Evolutionary conservation across 2,329 filamentous ascomycete species (phyloP), one percentile per base, ranked within the genome.

Genomic region (Paecilomyces sp.): DNA sequence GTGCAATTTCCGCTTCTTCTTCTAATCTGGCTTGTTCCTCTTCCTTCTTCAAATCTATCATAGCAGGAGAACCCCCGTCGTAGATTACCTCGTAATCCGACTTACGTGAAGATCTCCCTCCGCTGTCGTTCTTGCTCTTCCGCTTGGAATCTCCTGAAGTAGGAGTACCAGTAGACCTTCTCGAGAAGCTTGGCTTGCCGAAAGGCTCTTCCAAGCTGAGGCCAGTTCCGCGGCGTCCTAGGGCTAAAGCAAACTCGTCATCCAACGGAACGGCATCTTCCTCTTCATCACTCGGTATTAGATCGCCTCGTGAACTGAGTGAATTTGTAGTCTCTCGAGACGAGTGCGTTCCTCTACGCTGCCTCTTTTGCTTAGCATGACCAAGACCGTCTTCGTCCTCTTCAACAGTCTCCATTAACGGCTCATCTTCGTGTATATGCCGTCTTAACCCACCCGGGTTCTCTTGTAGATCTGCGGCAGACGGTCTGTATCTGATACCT

Each of bases 221-320:
- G 3, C 77, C 77, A 1, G 83, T 85, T n/a, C 82, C 83, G 64
- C 88, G 85, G 57, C 89, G 85, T 61, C 92, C 88, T 62, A 97
- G 80, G 2, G 87, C 86, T 71, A 96, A 87, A 2, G 92, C 90
- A 67, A 97, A 95, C 69, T 97, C 92, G 70, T 97, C 93, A 67
- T 93, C 91, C 18, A 97, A 77, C 12, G 92, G 90, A n/a, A 96
- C 85, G 0, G 93, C 93, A 74, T 97, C 93, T 72, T 96, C 92
- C 63, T 95, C 91, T 57, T 92, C 91, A 68, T 96, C 92, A 67
- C 92, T 96, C 0, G 91, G 91, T 65, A 97, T 94, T 12, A 97
- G 79, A 75, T 97, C 93, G 1, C 92, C 92, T 54, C 93, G 82
- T 11, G 92, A 96, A 67, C 92, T 89, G 64, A 89, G 86, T 5